phyloP scores from a whole-genome alignment of 1,139 yeast genomes.

The Nakaseomyces sp. region DNA sequence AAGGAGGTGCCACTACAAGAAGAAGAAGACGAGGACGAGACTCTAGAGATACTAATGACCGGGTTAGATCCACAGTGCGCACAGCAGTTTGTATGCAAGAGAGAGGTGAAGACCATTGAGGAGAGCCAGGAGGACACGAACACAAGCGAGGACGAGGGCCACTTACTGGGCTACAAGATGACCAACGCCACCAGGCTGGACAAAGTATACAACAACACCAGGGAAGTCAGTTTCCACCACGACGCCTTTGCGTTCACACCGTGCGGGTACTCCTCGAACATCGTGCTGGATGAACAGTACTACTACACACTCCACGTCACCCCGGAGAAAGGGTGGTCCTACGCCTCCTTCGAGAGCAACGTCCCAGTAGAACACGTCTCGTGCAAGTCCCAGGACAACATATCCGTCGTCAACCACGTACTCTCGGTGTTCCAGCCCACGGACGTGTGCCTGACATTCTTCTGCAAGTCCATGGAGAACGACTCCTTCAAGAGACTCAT shows the following conservation, averaged over 20 bases:
- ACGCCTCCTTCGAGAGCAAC: slow-evolving; percentile 92
- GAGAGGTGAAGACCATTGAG: slow-evolving; percentile 39
- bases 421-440: slow-evolving; percentile 64
- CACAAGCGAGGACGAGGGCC: slow-evolving; percentile 62
- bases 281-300: slow-evolving; percentile 51
- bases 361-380: slow-evolving; percentile 41
- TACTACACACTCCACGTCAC: slow-evolving; percentile 92
- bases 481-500: slow-evolving; percentile 36
- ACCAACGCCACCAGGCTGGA: slow-evolving; percentile 56
- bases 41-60: slow-evolving; percentile 88
- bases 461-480: slow-evolving; percentile 24
- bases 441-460: slow-evolving; percentile 66
- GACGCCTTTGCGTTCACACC: slow-evolving; percentile 95
- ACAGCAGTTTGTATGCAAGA: slow-evolving; percentile 48
- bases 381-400: slow-evolving; percentile 30
- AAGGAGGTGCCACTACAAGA: slow-evolving; percentile 11
- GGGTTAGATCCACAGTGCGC: slow-evolving; percentile 57
- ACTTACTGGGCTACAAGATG: slow-evolving; percentile 60
- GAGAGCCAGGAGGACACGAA: slow-evolving; percentile 30
- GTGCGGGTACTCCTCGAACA: slow-evolving; percentile 90
- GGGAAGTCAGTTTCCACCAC: slow-evolving; percentile 39
- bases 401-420: slow-evolving; percentile 48
- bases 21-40: slow-evolving; percentile 45
- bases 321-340: slow-evolving; percentile 90
- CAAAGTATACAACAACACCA: slow-evolving; percentile 38